Conservation (phyloP, 2,329 filamentous ascomycete species). For the Pyricularia sp. region DNA sequence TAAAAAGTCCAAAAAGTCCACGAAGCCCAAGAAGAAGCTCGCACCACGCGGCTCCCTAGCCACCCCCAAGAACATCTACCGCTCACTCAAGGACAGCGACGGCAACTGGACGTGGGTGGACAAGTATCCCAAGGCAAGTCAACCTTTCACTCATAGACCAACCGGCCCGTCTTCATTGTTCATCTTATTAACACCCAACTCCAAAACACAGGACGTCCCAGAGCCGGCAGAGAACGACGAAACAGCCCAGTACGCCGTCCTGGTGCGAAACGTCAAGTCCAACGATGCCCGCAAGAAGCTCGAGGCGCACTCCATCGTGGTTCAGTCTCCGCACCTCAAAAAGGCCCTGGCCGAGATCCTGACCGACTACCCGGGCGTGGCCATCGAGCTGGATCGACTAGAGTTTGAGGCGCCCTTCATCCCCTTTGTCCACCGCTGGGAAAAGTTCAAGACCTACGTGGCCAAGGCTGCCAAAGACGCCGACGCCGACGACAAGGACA, state of each 20-base stretch:
- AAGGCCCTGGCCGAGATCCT: constrained; percentile 40
- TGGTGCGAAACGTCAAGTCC: constrained; percentile 44
- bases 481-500: constrained; percentile 15
- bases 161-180: not conserved
- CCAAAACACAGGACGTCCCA: constrained; percentile 25
- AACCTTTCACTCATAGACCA: not conserved
- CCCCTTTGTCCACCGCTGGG: constrained; percentile 55
- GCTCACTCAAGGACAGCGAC: constrained; percentile 28
- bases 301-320: constrained; percentile 46
- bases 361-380: constrained; percentile 45
- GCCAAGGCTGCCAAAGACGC: constrained; percentile 16
- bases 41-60: constrained; percentile 21
- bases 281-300: constrained; percentile 47
- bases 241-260: constrained; percentile 46
- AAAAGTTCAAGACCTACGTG: constrained; percentile 27
- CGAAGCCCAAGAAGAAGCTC: constrained; percentile 14
- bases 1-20: not conserved
- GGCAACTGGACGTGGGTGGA: constrained; percentile 42
- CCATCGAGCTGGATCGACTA: constrained; percentile 43
- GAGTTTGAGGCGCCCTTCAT: constrained; percentile 48
- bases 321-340: constrained; percentile 51
- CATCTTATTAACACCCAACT: not conserved
- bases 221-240: constrained; percentile 47
- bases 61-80: constrained; percentile 28
- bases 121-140: constrained; percentile 29